A percentile compares a stretch with the other conserved stretches of the same genome.
These are phyloP conservation scores for Penicillium aurantiogriseum DNA, from an alignment of 2,329 filamentous ascomycete species.

Conservation along the genomic window DNA sequence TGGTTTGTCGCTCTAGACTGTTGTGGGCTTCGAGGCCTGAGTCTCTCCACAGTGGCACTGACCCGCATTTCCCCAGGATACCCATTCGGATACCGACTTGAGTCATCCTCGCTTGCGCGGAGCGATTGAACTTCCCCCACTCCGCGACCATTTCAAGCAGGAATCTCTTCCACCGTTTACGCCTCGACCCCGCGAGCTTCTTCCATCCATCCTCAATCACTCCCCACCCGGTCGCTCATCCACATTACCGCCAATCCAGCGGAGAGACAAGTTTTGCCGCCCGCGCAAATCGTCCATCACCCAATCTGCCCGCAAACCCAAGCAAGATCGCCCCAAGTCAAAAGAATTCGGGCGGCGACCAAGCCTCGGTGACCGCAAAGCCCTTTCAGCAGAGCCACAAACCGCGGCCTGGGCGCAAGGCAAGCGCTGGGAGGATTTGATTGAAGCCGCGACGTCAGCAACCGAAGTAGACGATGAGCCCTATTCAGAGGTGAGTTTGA, in stretches of 20 bases:
- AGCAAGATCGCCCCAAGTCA: slow-evolving; percentile 79
- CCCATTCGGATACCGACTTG: slow-evolving; percentile 69
- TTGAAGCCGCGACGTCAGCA: slow-evolving; percentile 89
- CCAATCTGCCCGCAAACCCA: slow-evolving; percentile 70
- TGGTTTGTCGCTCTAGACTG: slow-evolving; percentile 46
- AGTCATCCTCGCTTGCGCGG: slow-evolving; percentile 60
- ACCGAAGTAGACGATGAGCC: slow-evolving; percentile 84
- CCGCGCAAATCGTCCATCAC: slow-evolving; percentile 84
- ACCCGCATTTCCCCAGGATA: slow-evolving; percentile 54
- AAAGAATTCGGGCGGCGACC: slow-evolving; percentile 71
- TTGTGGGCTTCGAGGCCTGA: slow-evolving; percentile 6
- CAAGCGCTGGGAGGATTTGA: slow-evolving; percentile 93
- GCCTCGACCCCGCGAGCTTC: slow-evolving; percentile 66
- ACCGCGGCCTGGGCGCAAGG: slow-evolving; percentile 69
- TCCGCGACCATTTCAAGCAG: slow-evolving; percentile 68
- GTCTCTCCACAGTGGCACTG: slow-evolving; percentile 23
- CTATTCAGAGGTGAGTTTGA: slow-evolving; percentile 70
- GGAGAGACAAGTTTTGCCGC: slow-evolving; percentile 67
- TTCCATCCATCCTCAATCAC: slow-evolving; percentile 74
- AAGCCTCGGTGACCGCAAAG: slow-evolving; percentile 74
- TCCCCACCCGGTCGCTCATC: slow-evolving; percentile 86
- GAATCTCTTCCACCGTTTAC: slow-evolving; percentile 66
- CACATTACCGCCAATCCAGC: slow-evolving; percentile 79
- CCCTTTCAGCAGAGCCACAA: slow-evolving; percentile 79
- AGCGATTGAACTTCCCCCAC: slow-evolving; percentile 70